These are phyloP conservation scores for Paraphoma chrysanthemicola DNA, from an alignment of 2,329 filamentous ascomycete species.

Conservation along the genomic window DNA sequence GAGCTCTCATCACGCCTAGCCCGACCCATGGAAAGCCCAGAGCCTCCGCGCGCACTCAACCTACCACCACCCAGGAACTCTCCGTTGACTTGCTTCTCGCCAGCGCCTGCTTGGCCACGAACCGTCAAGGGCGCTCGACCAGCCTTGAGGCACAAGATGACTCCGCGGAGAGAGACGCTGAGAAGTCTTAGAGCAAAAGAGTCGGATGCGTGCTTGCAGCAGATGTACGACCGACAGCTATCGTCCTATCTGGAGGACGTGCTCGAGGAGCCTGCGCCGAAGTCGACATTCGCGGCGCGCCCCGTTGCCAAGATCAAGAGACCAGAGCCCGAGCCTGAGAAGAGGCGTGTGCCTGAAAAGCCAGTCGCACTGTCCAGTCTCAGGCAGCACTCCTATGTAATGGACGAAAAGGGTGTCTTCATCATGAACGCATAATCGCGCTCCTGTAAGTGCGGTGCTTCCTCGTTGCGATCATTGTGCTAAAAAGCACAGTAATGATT, in stretches of 20 bases:
- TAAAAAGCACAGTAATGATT: conserved; percentile 2
- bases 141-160: conserved; percentile 25
- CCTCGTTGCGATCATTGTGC: neutral
- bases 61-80: neutral
- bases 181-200: conserved; percentile 43
- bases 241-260: conserved; percentile 29
- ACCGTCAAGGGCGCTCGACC: neutral
- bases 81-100: conserved; percentile 15
- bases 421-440: neutral
- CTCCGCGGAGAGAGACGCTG: conserved; percentile 37
- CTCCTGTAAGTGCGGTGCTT: neutral
- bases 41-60: neutral
- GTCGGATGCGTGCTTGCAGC: conserved; percentile 43
- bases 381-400: neutral
- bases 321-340: neutral
- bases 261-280: conserved; percentile 28
- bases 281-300: neutral
- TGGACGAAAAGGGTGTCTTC: conserved; percentile 8
- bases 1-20: neutral
- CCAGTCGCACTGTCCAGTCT: neutral
- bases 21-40: neutral
- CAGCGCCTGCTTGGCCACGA: conserved; percentile 14
- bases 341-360: neutral
- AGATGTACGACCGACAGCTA: conserved; percentile 37
- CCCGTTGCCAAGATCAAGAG: neutral